phyloP scores from a whole-genome alignment of 2,329 filamentous ascomycete species.

The Aureobasidium melanogenum region DNA sequence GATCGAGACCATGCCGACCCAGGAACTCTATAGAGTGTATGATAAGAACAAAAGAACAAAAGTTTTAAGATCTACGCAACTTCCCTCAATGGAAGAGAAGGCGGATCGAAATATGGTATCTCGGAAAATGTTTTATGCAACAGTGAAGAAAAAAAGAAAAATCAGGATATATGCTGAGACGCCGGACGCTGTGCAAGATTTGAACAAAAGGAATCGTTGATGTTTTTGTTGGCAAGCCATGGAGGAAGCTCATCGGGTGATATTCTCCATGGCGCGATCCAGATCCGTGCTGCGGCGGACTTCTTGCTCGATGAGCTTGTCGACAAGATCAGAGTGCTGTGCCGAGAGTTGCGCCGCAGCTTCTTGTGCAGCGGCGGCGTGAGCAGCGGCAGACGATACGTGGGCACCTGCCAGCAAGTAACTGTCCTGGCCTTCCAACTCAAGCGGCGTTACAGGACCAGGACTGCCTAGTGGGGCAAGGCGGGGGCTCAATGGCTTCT shows the following conservation, averaged over 20 bases:
- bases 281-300: slow-evolving; percentile 22
- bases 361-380: slow-evolving; percentile 8
- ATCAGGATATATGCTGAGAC: neutral
- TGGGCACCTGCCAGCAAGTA: slow-evolving; percentile 39
- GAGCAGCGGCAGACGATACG: slow-evolving; percentile 14
- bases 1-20: neutral
- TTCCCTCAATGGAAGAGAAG: slow-evolving; percentile 5
- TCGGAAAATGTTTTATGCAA: slow-evolving; percentile 8
- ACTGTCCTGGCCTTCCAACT: slow-evolving; percentile 35
- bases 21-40: neutral
- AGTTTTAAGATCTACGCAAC: neutral
- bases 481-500: slow-evolving; percentile 39
- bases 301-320: slow-evolving; percentile 39
- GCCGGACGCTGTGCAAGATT: slow-evolving; percentile 3
- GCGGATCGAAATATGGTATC: slow-evolving; percentile 9
- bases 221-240: neutral
- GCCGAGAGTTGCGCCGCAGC: neutral
- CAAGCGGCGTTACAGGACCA: slow-evolving; percentile 44
- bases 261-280: neutral
- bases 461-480: slow-evolving; percentile 42
- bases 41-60: neutral
- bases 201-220: neutral
- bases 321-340: slow-evolving; percentile 32
- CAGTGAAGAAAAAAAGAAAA: neutral
- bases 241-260: neutral